phyloP scores from a whole-genome alignment of 306 rosid genomes.

The Vachellia pachyceras region DNA sequence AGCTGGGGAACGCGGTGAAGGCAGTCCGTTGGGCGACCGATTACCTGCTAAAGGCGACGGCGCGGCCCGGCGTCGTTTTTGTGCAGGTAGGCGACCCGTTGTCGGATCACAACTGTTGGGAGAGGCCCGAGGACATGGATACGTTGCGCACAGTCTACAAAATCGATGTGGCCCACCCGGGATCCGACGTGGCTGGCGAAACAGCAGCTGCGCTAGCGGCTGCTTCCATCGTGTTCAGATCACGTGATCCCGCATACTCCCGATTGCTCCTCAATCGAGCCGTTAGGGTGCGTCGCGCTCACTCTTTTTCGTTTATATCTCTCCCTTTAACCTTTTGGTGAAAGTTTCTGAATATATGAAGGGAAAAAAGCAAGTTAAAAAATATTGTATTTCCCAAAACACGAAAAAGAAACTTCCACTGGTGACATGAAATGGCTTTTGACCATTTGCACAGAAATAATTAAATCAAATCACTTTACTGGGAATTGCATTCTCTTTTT shows the following conservation, averaged over 20 bases:
- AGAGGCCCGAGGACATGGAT: conserved; percentile 98
- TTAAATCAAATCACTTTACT: conserved; percentile 30
- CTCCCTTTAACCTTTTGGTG: neutral
- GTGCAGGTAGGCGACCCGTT: conserved; percentile 89
- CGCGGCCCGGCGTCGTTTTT: conserved; percentile 68
- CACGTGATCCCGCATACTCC: conserved; percentile 93
- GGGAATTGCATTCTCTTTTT: conserved; percentile 35
- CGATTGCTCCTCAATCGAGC: conserved; percentile 84
- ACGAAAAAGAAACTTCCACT: conserved; percentile 4
- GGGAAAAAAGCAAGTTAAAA: neutral
- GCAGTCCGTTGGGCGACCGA: conserved; percentile 89
- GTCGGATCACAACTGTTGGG: conserved; percentile 98
- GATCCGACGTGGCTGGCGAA: conserved; percentile 98
- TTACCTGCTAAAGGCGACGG: conserved; percentile 79
- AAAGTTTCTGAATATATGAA: neutral
- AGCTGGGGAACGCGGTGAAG: conserved; percentile 66
- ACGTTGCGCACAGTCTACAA: conserved; percentile 78
- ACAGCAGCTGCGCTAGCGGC: conserved; percentile 98
- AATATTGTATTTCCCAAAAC: neutral
- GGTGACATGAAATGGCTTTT: conserved; percentile 34
- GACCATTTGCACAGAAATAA: conserved; percentile 28
- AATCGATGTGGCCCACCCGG: conserved; percentile 79
- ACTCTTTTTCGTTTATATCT: neutral
- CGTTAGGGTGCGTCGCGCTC: conserved; percentile 81
- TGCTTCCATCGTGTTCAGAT: conserved; percentile 96